phyloP scores from a whole-genome alignment of 257 asterid species.

The Euphrasia confusa region DNA sequence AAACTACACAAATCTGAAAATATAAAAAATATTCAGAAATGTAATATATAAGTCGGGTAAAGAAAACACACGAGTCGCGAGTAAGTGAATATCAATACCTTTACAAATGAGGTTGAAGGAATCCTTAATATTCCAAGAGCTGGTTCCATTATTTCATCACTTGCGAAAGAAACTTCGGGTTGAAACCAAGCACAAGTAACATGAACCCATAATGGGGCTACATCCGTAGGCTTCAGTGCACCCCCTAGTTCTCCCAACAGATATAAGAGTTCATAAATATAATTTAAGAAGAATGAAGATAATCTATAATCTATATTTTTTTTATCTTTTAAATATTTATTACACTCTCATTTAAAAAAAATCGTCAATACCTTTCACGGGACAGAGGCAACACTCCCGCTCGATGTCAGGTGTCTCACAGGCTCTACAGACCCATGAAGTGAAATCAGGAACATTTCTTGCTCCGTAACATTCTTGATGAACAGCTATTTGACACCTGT shows the following conservation, averaged over 20 bases:
- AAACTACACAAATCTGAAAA: slow-evolving; percentile 91
- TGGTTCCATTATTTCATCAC: slow-evolving; percentile 96
- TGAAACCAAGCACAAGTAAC: slow-evolving; percentile 99
- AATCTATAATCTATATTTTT: too few relatives aligned
- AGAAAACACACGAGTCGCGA: not conserved
- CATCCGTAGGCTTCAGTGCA: slow-evolving; percentile 91
- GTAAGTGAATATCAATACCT: slow-evolving; percentile 44
- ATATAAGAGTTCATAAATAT: slow-evolving; percentile 7
- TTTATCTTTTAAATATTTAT: too few relatives aligned
- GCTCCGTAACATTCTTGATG: slow-evolving; percentile 99
- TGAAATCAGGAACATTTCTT: slow-evolving; percentile 79
- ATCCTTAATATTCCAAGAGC: slow-evolving; percentile 90
- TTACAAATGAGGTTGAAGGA: slow-evolving; percentile 84
- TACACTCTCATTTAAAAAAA: too few relatives aligned
- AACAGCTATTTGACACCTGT: slow-evolving; percentile 97
- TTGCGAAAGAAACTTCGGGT: slow-evolving; percentile 96
- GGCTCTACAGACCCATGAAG: slow-evolving; percentile 97
- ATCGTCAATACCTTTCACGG: slow-evolving; percentile 67
- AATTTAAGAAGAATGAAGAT: slow-evolving; percentile 18
- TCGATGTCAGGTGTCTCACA: slow-evolving; percentile 97
- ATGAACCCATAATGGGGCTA: slow-evolving; percentile 91
- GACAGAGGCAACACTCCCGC: slow-evolving; percentile 98
- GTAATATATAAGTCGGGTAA: not conserved
- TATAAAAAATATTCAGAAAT: not conserved
- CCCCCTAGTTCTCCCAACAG: slow-evolving; percentile 61